Base-by-base conservation (phyloP, 1,284 basidiomycete genomes). In the Ustilago trichophora region DNA sequence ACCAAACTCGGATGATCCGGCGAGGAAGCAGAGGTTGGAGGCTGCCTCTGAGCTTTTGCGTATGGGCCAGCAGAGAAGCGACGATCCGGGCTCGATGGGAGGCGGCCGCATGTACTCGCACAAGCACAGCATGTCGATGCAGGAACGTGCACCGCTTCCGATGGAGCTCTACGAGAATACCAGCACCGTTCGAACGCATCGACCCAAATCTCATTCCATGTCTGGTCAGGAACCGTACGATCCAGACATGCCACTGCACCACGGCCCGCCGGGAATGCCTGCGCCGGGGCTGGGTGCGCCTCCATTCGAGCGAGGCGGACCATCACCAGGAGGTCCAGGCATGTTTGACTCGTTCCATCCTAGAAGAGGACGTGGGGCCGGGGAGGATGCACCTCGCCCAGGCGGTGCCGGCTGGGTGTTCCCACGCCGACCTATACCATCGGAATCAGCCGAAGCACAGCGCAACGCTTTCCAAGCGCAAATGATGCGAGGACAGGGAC, bases 331-430 rank as follows among this genome's bases (percentile, higher is more conserved):
- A 13, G 65, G 53, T 8, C 26, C 46, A 13, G 53, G 43, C 31
- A 36, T 33, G 13, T 65, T 70, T 32, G 57, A 70, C 26, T 70
- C 67, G 12, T 70, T 70, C 56, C 67, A 70, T 48, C 56, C 62
- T 1, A 47, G 62, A n/a, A 45, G 62, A 35, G 60, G 52, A 16
- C 67, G 67, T 6, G 67, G 67, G 3, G 52, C 62, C 16, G 67
- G 46, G 7, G 62, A 70, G 5, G 60, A 65, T 26, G 49, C 52
- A 8, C 43, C 51, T 29, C 51, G 47, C 3, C 59, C 55, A 11
- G 66, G 59, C 34, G 67, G 67, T 9, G 62, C 57, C n/a, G 60
- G 60, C 18, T 70, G 62, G 55, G 67, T 70, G 25, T 70, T 70
- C 34, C 67, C 67, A 19, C 60, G 60, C 24, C 48, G 67, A 24